These are phyloP conservation scores for Ephemerocybe angulata DNA, from an alignment of 768 basidiomycete species.

Conservation along the genomic window DNA sequence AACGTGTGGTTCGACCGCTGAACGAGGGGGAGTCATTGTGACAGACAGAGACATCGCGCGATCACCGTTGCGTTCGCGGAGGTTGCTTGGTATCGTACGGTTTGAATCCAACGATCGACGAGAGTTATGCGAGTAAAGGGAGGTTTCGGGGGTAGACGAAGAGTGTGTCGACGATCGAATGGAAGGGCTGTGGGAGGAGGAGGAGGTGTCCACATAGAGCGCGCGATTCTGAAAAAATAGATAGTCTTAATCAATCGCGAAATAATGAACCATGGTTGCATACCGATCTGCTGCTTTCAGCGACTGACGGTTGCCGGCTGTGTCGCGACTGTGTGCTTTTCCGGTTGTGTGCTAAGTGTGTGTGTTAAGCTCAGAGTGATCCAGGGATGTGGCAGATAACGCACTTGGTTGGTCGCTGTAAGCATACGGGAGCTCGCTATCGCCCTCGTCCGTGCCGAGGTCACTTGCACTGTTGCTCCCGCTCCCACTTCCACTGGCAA, in stretches of 20 bases:
- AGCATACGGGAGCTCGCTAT: slow-evolving; percentile 61
- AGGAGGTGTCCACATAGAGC: slow-evolving; percentile 58
- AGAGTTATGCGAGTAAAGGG: slow-evolving; percentile 32
- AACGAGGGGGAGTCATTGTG: slow-evolving; percentile 46
- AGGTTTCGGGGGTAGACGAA: slow-evolving; percentile 24
- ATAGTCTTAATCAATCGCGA: not conserved
- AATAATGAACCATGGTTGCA: slow-evolving; percentile 5
- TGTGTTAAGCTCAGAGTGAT: slow-evolving; percentile 15
- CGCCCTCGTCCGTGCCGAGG: slow-evolving; percentile 42
- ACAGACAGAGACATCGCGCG: slow-evolving; percentile 77
- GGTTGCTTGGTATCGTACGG: slow-evolving; percentile 55
- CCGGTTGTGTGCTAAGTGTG: slow-evolving; percentile 15
- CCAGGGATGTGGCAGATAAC: slow-evolving; percentile 17
- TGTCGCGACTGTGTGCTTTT: slow-evolving; percentile 20
- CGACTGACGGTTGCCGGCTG: slow-evolving; percentile 25
- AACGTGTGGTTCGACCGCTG: slow-evolving; percentile 35
- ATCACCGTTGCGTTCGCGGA: slow-evolving; percentile 44
- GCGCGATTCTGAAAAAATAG: slow-evolving; percentile 36
- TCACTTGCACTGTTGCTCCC: slow-evolving; percentile 38
- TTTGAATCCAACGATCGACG: slow-evolving; percentile 72
- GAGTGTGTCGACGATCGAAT: slow-evolving; percentile 23
- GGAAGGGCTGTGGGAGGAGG: slow-evolving; percentile 41
- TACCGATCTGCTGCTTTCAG: slow-evolving; percentile 22
- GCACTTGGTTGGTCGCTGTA: slow-evolving; percentile 42
- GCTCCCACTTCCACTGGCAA: slow-evolving; percentile 28